These are phyloP conservation scores for Micractinium conductrix DNA, from an alignment of 139 green algal genomes.

Conservation along the genomic window DNA sequence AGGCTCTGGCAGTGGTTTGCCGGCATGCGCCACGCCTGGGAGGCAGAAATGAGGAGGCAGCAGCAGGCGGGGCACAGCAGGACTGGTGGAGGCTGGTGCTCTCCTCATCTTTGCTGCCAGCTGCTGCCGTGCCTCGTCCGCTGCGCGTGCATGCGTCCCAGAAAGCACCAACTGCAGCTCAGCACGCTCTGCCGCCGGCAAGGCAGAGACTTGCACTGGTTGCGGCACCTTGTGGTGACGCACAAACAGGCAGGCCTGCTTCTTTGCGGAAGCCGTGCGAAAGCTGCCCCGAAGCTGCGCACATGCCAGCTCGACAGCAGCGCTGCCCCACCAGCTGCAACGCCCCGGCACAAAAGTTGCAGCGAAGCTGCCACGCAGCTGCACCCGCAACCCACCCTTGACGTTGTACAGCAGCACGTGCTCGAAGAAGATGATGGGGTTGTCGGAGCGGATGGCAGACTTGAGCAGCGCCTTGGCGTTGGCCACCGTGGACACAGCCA, in stretches of 20 bases:
- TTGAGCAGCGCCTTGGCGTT: constrained; percentile 97
- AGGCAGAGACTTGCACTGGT: too few relatives aligned
- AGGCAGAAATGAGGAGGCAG: not conserved
- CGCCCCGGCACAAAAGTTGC: too few relatives aligned
- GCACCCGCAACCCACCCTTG: constrained; percentile 78
- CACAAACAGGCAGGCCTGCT: too few relatives aligned
- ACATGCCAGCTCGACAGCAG: constrained; percentile 55
- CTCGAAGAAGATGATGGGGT: constrained; percentile 97
- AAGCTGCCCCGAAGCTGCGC: too few relatives aligned
- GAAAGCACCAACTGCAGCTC: too few relatives aligned
- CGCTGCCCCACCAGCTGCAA: not conserved
- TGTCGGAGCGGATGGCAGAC: constrained; percentile 79
- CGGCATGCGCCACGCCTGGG: not conserved
- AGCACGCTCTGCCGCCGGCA: too few relatives aligned
- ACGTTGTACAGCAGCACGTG: constrained; percentile 98
- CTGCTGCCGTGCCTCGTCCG: too few relatives aligned
- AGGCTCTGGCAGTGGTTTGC: not conserved
- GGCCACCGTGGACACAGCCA: constrained; percentile 85
- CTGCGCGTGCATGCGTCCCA: too few relatives aligned
- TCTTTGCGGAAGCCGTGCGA: too few relatives aligned
- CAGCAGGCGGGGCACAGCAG: not conserved
- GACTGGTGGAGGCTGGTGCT: not conserved
- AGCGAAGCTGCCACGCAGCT: too few relatives aligned
- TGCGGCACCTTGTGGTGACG: too few relatives aligned
- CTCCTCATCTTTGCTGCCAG: too few relatives aligned